Percentiles rank a stretch among this genome's conserved stretches.
phyloP scores from a whole-genome alignment of 495 filamentous ascomycete genomes.

The Jackrogersella minutella region DNA sequence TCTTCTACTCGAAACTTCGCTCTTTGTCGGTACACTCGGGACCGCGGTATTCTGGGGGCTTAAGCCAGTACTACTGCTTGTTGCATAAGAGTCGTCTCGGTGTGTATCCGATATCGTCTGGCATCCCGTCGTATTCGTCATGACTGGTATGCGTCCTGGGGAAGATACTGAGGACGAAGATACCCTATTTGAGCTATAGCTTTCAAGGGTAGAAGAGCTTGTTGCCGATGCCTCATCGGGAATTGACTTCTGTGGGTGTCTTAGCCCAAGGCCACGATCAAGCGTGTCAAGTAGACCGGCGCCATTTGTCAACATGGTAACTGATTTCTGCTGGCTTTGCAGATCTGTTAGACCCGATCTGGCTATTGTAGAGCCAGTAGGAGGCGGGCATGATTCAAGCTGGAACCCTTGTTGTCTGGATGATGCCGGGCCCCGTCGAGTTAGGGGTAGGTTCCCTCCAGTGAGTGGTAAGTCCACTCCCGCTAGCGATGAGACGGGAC shows the following conservation, averaged over 20 bases:
- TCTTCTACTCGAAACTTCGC: neutral
- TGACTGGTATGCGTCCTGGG: neutral
- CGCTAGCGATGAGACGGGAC: neutral
- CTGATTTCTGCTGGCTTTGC: slow-evolving; percentile 1
- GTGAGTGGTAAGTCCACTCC: neutral
- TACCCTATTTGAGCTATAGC: neutral
- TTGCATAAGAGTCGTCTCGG: neutral
- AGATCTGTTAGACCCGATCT: neutral
- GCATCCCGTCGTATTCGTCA: neutral
- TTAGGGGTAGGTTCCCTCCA: neutral
- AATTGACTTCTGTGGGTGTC: slow-evolving; percentile 7
- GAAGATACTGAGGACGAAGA: neutral
- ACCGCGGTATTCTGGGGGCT: neutral
- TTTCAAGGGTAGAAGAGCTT: neutral
- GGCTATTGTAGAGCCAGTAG: neutral
- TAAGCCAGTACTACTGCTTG: neutral
- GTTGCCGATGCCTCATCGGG: neutral
- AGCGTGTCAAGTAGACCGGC: neutral
- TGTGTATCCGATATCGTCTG: neutral
- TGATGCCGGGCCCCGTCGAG: neutral
- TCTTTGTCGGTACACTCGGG: neutral
- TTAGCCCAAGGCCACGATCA: neutral
- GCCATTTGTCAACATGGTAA: neutral
- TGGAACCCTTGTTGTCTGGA: neutral
- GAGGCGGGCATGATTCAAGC: neutral